phyloP scores from a whole-genome alignment of 23 red algal genomes.

The Agarophyton chilense region DNA sequence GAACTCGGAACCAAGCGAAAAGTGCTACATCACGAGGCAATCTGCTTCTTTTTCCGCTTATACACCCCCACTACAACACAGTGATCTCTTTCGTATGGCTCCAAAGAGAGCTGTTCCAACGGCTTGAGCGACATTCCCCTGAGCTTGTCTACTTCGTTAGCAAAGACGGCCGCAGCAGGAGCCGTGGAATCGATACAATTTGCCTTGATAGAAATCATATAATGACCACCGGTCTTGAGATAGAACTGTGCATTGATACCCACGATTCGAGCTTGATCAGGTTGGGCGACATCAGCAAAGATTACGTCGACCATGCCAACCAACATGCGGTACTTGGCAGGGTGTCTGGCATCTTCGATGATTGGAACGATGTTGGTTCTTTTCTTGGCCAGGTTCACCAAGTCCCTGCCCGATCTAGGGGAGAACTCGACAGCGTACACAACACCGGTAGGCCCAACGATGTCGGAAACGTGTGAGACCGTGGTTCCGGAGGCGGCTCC shows the following conservation, averaged over 20 bases:
- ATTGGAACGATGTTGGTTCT: constrained; percentile 98
- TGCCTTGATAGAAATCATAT: constrained; percentile 99
- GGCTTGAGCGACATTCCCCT: constrained; percentile 86
- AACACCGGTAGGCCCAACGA: constrained; percentile 90
- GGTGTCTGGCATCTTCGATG: constrained; percentile 96
- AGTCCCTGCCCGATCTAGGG: constrained; percentile 89
- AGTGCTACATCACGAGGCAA: neutral
- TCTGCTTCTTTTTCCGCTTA: constrained; percentile 80
- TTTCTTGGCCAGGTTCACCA: constrained; percentile 96
- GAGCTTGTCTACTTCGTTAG: constrained; percentile 97
- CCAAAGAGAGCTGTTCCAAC: constrained; percentile 90
- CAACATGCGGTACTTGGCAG: constrained; percentile 97
- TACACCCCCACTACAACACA: constrained; percentile 91
- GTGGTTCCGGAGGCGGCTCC: constrained; percentile 97
- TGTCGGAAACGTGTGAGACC: constrained; percentile 95
- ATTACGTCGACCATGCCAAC: constrained; percentile 98
- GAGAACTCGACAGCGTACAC: constrained; percentile 99
- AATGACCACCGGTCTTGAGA: constrained; percentile 94
- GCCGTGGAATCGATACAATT: constrained; percentile 97
- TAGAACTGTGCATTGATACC: constrained; percentile 93
- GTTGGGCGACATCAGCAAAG: constrained; percentile 99
- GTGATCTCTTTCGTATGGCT: constrained; percentile 99
- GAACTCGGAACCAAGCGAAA: neutral
- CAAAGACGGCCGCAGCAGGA: constrained; percentile 95
- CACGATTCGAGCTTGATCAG: constrained; percentile 97